These are phyloP conservation scores for Geotrichum australiense DNA, from an alignment of 1,139 yeast genomes.

Conservation along the genomic window DNA sequence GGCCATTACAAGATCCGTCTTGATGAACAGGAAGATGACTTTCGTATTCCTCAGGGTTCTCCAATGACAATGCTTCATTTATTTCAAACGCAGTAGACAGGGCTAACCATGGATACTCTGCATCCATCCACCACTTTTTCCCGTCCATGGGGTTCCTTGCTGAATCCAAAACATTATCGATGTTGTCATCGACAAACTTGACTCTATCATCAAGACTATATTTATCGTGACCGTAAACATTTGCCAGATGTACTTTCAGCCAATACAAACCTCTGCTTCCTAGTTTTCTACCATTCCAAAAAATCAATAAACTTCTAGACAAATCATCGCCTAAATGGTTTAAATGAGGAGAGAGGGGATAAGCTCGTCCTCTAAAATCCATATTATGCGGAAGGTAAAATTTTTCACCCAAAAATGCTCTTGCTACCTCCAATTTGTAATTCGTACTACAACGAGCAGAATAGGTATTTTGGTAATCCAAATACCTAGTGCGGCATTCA, in stretches of 20 bases:
- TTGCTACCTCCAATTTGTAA: conserved; percentile 88
- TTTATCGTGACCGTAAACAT: conserved; percentile 82
- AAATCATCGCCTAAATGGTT: conserved; percentile 87
- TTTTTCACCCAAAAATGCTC: conserved; percentile 75
- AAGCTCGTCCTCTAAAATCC: conserved; percentile 85
- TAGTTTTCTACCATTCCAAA: conserved; percentile 80
- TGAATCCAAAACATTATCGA: conserved; percentile 55
- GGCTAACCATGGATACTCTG: conserved; percentile 96
- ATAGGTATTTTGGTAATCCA: conserved; percentile 59
- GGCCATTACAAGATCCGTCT: conserved; percentile 96
- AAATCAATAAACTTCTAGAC: conserved; percentile 74
- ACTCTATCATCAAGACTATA: conserved; percentile 71
- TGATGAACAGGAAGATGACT: conserved; percentile 91
- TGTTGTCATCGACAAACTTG: conserved; percentile 58
- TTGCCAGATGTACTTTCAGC: conserved; percentile 88
- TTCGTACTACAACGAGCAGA: conserved; percentile 92
- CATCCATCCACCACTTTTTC: conserved; percentile 71
- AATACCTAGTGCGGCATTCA: conserved; percentile 48
- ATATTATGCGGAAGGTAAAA: conserved; percentile 90
- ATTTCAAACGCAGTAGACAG: conserved; percentile 81
- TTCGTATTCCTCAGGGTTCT: conserved; percentile 65
- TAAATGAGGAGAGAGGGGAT: conserved; percentile 78
- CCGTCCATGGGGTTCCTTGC: conserved; percentile 64
- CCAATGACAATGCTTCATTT: conserved; percentile 58
- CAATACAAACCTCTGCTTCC: conserved; percentile 75